A percentile compares a stretch with the other conserved stretches of the same genome.
Evolutionary conservation across 1,139 yeast genomes (phyloP).

Genomic region (Hyphopichia pseudoburtonii): DNA sequence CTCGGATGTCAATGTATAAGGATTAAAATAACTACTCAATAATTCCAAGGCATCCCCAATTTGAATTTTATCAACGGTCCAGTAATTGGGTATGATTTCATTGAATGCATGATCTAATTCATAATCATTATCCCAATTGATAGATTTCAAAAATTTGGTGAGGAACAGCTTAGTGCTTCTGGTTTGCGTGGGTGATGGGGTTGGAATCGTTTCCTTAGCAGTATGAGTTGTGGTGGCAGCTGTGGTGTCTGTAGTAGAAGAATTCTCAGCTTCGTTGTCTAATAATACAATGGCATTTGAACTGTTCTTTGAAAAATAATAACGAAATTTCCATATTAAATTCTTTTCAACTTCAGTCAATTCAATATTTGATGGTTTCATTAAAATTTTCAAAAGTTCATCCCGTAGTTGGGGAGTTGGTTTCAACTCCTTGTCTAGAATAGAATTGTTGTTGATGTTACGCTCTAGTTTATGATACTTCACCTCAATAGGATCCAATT

Average conservation of each 20-base stretch:
- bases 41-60: constrained; percentile 92
- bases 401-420: constrained; percentile 86
- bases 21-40: constrained; percentile 68
- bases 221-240: constrained; percentile 9
- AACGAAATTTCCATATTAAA: constrained; percentile 87
- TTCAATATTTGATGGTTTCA: constrained; percentile 81
- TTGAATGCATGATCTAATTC: constrained; percentile 80
- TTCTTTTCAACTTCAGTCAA: constrained; percentile 83
- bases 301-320: constrained; percentile 70
- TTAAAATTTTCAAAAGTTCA: constrained; percentile 64
- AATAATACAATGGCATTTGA: constrained; percentile 17
- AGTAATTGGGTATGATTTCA: constrained; percentile 44
- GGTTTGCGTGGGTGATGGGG: too few species aligned
- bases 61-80: constrained; percentile 69
- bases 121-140: constrained; percentile 81
- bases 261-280: too few species aligned
- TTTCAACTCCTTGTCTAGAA: constrained; percentile 79
- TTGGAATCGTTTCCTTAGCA: constrained; percentile 10
- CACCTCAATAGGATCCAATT: constrained; percentile 76
- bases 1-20: constrained; percentile 31
- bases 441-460: constrained; percentile 67
- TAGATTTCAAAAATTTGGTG: constrained; percentile 83
- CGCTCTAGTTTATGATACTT: constrained; percentile 85
- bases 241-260: too few species aligned
- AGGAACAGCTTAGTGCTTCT: constrained; percentile 49